phyloP scores from a whole-genome alignment of 257 asterid species.

The Gentiana macrophylla region DNA sequence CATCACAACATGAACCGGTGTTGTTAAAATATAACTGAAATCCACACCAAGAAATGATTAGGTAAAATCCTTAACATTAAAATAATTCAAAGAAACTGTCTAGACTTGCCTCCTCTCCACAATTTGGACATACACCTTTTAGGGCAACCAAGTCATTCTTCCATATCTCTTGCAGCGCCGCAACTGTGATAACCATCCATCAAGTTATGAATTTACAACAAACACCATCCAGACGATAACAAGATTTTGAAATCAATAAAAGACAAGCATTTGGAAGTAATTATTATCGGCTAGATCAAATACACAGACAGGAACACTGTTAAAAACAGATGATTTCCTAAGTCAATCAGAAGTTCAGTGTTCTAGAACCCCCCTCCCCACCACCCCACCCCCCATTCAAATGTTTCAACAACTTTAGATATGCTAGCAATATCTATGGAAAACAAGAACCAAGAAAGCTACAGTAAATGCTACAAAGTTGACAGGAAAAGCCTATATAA shows the following conservation, averaged over 20 bases:
- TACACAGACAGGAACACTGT: no score
- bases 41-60: not conserved
- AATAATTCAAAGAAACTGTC: not conserved
- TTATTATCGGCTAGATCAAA: no score
- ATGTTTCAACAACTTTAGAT: not conserved
- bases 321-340: no score
- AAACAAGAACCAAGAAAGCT: not conserved
- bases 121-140: slow-evolving; percentile 91
- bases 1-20: no score
- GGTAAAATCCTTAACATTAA: not conserved
- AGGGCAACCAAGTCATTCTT: slow-evolving; percentile 81
- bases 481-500: not conserved
- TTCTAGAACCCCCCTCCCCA: no score
- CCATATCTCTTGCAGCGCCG: slow-evolving; percentile 86
- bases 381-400: not conserved
- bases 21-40: not conserved
- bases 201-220: slow-evolving; percentile 16
- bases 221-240: not conserved
- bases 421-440: not conserved
- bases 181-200: slow-evolving; percentile 37
- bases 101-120: slow-evolving; percentile 81
- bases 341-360: not conserved
- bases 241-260: no score
- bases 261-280: no score
- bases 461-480: not conserved